A percentile compares a stretch with the other conserved stretches of the same genome.
Evolutionary conservation across 768 basidiomycete genomes (phyloP).

Genomic region (Termitomyces sp.): DNA sequence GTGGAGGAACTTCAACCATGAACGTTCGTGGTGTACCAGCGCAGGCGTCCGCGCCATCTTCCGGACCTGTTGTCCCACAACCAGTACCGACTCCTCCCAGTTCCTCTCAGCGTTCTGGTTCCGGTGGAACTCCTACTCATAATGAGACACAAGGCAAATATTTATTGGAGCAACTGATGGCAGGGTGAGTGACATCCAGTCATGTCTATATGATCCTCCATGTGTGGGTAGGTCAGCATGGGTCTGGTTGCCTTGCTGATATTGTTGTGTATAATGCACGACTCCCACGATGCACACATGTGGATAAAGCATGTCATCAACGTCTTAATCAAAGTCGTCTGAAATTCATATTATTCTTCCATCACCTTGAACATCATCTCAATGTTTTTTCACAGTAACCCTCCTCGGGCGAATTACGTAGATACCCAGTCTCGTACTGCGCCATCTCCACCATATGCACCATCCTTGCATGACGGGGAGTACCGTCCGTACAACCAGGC

Average conservation of each 20-base stretch:
- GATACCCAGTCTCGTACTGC: slow-evolving; percentile 38
- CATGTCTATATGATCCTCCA: slow-evolving; percentile 2
- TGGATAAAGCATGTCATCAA: background rate
- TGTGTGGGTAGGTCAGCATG: slow-evolving; percentile 1
- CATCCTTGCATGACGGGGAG: slow-evolving; percentile 39
- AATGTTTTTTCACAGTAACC: slow-evolving; percentile 28
- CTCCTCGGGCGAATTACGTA: slow-evolving; percentile 44
- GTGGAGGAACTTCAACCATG: slow-evolving; percentile 27
- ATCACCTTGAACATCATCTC: slow-evolving; percentile 8
- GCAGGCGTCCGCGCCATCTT: slow-evolving; percentile 9
- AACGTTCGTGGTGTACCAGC: slow-evolving; percentile 18
- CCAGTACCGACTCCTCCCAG: slow-evolving; percentile 70
- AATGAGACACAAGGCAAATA: slow-evolving; percentile 69
- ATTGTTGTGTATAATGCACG: background rate
- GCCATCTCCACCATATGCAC: slow-evolving; percentile 44
- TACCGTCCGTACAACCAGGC: slow-evolving; percentile 37
- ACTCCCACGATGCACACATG: slow-evolving; percentile 4
- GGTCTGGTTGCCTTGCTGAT: background rate
- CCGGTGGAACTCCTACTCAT: slow-evolving; percentile 45
- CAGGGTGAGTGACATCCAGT: slow-evolving; percentile 48
- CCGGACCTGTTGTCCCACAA: slow-evolving; percentile 31
- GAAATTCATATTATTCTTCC: background rate
- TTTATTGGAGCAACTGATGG: slow-evolving; percentile 76
- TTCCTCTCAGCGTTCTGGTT: slow-evolving; percentile 47
- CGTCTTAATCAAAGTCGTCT: background rate